Evolutionary conservation across 306 rosid genomes (phyloP).

Genomic region (Acacia confusa): DNA sequence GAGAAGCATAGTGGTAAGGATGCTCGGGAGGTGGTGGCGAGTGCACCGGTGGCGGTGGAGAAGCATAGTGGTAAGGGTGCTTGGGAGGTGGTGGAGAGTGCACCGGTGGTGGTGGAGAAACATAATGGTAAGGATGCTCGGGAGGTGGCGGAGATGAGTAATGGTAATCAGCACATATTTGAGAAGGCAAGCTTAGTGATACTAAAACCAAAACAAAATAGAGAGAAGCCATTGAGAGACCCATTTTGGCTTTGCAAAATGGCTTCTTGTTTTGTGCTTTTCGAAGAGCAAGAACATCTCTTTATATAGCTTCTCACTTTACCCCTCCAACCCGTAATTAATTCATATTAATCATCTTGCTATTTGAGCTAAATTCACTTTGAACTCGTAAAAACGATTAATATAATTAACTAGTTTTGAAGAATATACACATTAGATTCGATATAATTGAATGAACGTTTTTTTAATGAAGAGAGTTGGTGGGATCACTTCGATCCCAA

Average conservation of each 20-base stretch:
- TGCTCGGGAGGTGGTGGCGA: slow-evolving; percentile 28
- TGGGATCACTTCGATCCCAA: slow-evolving; percentile 5
- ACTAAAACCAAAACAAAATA: slow-evolving; percentile 41
- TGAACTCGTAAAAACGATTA: neutral
- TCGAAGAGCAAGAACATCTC: neutral
- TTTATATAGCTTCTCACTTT: slow-evolving; percentile 47
- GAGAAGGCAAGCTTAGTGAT: slow-evolving; percentile 30
- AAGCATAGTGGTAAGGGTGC: neutral
- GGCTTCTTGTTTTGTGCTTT: slow-evolving; percentile 35
- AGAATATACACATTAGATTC: neutral
- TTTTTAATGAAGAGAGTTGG: neutral
- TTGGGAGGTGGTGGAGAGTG: neutral
- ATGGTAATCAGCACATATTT: slow-evolving; percentile 35
- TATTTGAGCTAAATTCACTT: neutral
- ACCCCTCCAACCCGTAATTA: slow-evolving; percentile 8
- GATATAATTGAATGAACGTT: neutral
- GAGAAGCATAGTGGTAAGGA: neutral
- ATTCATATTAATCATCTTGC: neutral
- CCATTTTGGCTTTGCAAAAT: slow-evolving; percentile 38
- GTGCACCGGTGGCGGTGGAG: slow-evolving; percentile 42
- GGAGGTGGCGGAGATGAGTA: slow-evolving; percentile 38
- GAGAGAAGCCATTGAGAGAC: slow-evolving; percentile 44
- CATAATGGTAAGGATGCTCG: neutral
- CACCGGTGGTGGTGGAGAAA: slow-evolving; percentile 29
- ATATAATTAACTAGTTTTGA: neutral